Percentiles rank a stretch among this genome's conserved stretches.
phyloP scores from a whole-genome alignment of 805 yeast species.

The Schizosaccharomyces octosporus region DNA sequence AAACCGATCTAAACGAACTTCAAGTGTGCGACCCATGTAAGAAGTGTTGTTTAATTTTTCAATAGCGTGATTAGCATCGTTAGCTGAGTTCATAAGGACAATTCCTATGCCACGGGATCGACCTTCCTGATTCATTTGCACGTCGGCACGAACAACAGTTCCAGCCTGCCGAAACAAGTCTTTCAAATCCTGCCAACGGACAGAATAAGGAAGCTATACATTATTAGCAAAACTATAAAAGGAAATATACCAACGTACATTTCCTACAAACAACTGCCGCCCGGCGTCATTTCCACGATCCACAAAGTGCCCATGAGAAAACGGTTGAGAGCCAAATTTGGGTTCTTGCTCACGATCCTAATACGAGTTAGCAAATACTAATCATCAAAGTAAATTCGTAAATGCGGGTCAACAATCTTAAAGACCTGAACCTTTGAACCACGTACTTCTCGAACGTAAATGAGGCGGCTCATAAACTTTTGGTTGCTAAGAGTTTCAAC shows the following conservation, averaged over 20 bases:
- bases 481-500: conserved; percentile 44
- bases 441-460: conserved; percentile 56
- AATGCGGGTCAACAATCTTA: background rate
- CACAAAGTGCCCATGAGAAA: background rate
- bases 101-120: conserved; percentile 73
- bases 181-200: conserved; percentile 63
- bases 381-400: background rate
- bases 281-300: background rate
- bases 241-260: conserved; percentile 14
- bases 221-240: background rate
- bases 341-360: conserved; percentile 28
- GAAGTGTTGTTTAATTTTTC: conserved; percentile 42
- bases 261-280: conserved; percentile 9
- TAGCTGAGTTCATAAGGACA: conserved; percentile 39
- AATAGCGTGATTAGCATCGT: conserved; percentile 50
- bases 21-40: conserved; percentile 51
- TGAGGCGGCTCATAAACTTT: conserved; percentile 43
- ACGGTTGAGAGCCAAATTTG: conserved; percentile 9
- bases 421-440: background rate
- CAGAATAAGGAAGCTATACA: conserved; percentile 37
- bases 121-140: conserved; percentile 38
- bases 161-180: conserved; percentile 56
- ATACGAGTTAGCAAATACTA: background rate
- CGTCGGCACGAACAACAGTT: conserved; percentile 55
- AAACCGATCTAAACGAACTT: conserved; percentile 50